Evolutionary conservation across 148 eudicot genomes (phyloP).

Genomic region (Silene latifolia): DNA sequence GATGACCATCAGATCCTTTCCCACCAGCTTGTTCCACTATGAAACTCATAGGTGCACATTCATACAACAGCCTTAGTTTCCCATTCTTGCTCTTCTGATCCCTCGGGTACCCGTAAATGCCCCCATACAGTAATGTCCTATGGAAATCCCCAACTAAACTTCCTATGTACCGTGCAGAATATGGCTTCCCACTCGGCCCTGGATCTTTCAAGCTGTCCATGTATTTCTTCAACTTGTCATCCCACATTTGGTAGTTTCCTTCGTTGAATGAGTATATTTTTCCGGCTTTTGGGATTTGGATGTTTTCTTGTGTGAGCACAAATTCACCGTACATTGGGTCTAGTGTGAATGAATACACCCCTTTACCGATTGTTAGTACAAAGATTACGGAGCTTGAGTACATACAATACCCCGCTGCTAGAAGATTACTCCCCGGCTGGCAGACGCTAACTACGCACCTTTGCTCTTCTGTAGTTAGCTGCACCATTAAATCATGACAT

Average conservation of each 20-base stretch:
- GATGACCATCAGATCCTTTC: conserved; percentile 87
- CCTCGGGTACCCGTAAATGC: conserved; percentile 91
- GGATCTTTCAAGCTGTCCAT: conserved; percentile 91
- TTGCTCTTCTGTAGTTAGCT: conserved; percentile 56
- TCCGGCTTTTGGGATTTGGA: conserved; percentile 81
- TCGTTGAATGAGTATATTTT: conserved; percentile 90
- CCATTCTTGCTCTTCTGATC: conserved; percentile 92
- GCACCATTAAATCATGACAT: conserved; percentile 21
- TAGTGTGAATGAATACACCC: conserved; percentile 77
- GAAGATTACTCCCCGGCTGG: conserved; percentile 88
- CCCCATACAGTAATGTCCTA: conserved; percentile 80
- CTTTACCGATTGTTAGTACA: conserved; percentile 76
- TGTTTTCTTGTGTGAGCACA: conserved; percentile 70
- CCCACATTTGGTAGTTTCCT: conserved; percentile 96
- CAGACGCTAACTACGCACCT: conserved; percentile 83
- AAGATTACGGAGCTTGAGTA: conserved; percentile 95
- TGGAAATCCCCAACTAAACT: conserved; percentile 96
- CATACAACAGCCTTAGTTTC: conserved; percentile 81
- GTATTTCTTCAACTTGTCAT: conserved; percentile 84
- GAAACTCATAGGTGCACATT: conserved; percentile 97
- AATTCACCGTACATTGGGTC: conserved; percentile 99
- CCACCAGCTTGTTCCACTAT: conserved; percentile 97
- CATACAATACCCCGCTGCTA: conserved; percentile 98
- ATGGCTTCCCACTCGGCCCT: conserved; percentile 80
- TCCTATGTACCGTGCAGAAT: conserved; percentile 85